phyloP scores from a whole-genome alignment of 2,329 filamentous ascomycete species.

The Parastagonospora nodorum region DNA sequence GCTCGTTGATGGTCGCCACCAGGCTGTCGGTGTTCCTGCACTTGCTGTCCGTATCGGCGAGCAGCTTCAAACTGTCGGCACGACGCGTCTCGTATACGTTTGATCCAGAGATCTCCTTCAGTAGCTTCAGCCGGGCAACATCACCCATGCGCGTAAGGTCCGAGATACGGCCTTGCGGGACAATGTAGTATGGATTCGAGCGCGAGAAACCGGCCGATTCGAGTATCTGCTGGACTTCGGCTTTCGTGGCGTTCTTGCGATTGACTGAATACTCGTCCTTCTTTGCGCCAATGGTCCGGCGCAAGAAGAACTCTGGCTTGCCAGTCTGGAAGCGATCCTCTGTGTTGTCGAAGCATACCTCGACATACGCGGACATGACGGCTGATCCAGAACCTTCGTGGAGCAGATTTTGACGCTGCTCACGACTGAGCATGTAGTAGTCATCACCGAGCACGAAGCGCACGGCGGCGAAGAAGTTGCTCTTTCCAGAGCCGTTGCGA shows the following conservation, averaged over 20 bases:
- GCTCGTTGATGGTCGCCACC: conserved; percentile 87
- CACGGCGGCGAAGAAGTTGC: conserved; percentile 99
- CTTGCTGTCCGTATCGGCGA: conserved; percentile 96
- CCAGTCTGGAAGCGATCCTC: conserved; percentile 95
- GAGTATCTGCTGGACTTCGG: conserved; percentile 91
- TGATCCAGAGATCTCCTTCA: conserved; percentile 98
- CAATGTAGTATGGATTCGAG: conserved; percentile 98
- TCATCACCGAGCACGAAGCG: conserved; percentile 98
- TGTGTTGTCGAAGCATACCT: conserved; percentile 97
- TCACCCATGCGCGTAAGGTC: conserved; percentile 99
- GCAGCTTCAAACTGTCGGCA: conserved; percentile 91
- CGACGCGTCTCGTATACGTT: conserved; percentile 94
- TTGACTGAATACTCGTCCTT: conserved; percentile 99
- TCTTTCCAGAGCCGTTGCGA: conserved; percentile 98
- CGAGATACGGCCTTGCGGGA: conserved; percentile 94
- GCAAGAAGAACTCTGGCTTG: conserved; percentile 85
- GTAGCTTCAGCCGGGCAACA: conserved; percentile 80
- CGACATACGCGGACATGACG: conserved; percentile 99
- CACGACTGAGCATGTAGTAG: conserved; percentile 92
- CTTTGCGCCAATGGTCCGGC: conserved; percentile 93
- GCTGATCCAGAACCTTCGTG: conserved; percentile 97
- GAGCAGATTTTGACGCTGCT: conserved; percentile 93
- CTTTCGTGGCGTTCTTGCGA: conserved; percentile 92
- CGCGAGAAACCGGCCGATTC: conserved; percentile 96
- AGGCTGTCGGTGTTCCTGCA: conserved; percentile 92